These are phyloP conservation scores for Westerdykella aurantiaca DNA, from an alignment of 2,329 filamentous ascomycete species.

Conservation along the genomic window DNA sequence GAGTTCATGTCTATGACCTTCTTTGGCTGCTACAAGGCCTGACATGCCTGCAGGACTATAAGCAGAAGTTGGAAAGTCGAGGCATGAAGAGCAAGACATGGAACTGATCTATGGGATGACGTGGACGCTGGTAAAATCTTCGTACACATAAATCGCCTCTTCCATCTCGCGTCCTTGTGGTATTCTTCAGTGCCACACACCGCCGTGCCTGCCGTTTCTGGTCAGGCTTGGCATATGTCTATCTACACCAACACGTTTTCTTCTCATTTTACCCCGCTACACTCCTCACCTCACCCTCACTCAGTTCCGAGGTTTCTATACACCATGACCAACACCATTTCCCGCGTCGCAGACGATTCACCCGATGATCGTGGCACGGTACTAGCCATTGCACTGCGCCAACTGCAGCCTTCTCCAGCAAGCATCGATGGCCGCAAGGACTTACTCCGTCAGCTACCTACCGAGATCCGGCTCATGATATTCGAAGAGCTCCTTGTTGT, in stretches of 20 bases:
- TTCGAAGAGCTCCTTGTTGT: constrained; percentile 13
- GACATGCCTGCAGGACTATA: neutral
- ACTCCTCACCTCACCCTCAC: too few relatives aligned
- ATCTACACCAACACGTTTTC: neutral
- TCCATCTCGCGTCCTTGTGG: neutral
- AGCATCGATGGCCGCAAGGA: neutral
- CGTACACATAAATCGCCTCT: neutral
- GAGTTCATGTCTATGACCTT: constrained; percentile 1
- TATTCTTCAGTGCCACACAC: neutral
- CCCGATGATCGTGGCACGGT: neutral
- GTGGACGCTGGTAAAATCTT: too few relatives aligned
- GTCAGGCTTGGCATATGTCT: too few relatives aligned
- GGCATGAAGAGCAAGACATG: neutral
- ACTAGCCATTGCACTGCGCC: constrained; percentile 1
- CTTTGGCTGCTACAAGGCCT: neutral
- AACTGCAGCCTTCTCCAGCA: neutral
- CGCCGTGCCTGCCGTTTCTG: too few relatives aligned
- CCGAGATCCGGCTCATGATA: constrained; percentile 16
- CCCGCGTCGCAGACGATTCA: neutral
- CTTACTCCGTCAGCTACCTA: constrained; percentile 5
- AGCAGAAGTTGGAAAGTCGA: neutral
- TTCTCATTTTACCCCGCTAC: neutral
- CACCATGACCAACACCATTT: constrained; percentile 1
- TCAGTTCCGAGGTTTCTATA: neutral
- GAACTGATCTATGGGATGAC: too few relatives aligned